Evolutionary conservation across 148 eudicot genomes (phyloP), one percentile per base, ranked within the genome.

Genomic region (Heliosperma pusillum): DNA sequence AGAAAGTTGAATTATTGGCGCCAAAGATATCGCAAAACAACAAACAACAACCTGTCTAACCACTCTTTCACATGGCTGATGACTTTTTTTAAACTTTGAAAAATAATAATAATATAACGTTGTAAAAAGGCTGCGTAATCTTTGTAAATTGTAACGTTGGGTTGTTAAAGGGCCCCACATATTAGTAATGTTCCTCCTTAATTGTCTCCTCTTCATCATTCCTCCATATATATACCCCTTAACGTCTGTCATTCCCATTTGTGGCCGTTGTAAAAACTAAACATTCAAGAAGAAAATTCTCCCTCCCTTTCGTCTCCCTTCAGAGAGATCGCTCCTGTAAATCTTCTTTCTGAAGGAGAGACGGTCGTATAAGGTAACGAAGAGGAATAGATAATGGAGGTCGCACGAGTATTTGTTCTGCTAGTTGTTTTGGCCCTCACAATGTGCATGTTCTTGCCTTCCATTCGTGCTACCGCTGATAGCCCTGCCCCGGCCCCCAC

Each of bases 401-500:
- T 70, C 36, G 56, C 80, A 50, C 61, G 80, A 60, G 50, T 70
- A 59, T 59, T 77, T 60, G 29, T 44, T 26, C 61, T 71, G 44
- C 21, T 70, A 10, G 45, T 57, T 33, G 33, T 77, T 61, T 64
- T 77, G 15, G 60, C 73, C 36, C 27, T 77, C 16, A 57, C 75
- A 9, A 26, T 77, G 60, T 61, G 62, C 70, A 62, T 77, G 62
- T 30, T 77, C 25, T 10, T 77, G 59, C 80, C 80, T 12, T 70
- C 63, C 26, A 29, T 70, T 5, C 74, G 57, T 11, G 74, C 80
- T 4, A n/a, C n/a, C n/a, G 61, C 66, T 9, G 5, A 61, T 60
- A 69, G 74, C 75, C 75, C 80, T 10, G 80, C 55, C 71, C 71
- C 71, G 11, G 0, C 75, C 24, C 80, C 74, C 24, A 77, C 74